Base-by-base conservation (phyloP, 345 rosid species). In the Pugionium dolabratum region DNA sequence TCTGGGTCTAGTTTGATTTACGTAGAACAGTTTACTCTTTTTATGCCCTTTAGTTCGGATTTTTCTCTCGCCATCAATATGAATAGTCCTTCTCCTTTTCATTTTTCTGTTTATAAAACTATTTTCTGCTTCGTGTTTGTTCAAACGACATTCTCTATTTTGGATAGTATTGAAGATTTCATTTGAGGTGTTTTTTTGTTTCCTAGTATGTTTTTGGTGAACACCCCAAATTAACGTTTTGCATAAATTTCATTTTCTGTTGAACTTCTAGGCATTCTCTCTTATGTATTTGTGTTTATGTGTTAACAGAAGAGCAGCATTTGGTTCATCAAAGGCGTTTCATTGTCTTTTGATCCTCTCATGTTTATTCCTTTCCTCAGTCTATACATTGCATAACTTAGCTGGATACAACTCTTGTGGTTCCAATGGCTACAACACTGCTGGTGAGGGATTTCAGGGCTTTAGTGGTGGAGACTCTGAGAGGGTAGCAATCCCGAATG, bases 221-320 rank as follows among this genome's bases (percentile, higher is more conserved):
- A 31, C 7, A 5, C 33, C 54, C 11, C n/a, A 28, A 49, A 18
- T 18, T 18, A 18, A 18, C 18, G 18, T 18, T 18, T 48, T 42
- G 37, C 9, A 37, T 26, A 27, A 30, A 18, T 57, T 11, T 49
- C 10, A 4, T 43, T 34, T 9, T 29, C 40, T 49, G 34, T 25
- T 58, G 1, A 30, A 18, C 28, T 27, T 5, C 25, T 18, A 35
- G 54, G 18, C 29, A 28, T 30, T 35, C 0, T 64, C 40, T 40
- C 25, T 44, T 11, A 53, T 54, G 40, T 66, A 51, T 51, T 39
- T 53, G 18, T 18, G 18, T 18, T 18, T 18, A 18, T 18, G 25
- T 70, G 40, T 76, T 69, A 39, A 52, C 81, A 54, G 94, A 84
- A 89, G 90, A 71, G 78, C 71, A 47, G 65, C 75, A 64, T 71